phyloP scores from a whole-genome alignment of 345 rosid species.

The Passiflora organensis region DNA sequence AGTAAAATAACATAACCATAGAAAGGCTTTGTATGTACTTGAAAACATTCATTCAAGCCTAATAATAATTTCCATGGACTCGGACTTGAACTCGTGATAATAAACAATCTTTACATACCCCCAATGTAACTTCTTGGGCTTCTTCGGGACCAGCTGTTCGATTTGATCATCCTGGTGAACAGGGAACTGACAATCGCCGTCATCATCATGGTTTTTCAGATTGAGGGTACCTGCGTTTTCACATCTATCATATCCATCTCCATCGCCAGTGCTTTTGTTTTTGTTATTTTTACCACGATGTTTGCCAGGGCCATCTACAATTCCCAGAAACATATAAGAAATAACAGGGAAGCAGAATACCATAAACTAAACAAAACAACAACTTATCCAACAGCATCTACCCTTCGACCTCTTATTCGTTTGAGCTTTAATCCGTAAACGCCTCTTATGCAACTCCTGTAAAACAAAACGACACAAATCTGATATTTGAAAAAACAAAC shows the following conservation, averaged over 20 bases:
- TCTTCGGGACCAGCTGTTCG: slow-evolving; percentile 19
- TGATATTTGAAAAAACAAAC: not conserved
- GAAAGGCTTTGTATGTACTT: too few relatives aligned
- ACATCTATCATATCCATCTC: slow-evolving; percentile 4
- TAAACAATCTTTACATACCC: too few relatives aligned
- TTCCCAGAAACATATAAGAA: slow-evolving; percentile 8
- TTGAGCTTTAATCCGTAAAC: slow-evolving; percentile 57
- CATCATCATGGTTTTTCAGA: slow-evolving; percentile 13
- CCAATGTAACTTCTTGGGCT: slow-evolving; percentile 60
- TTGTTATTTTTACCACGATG: slow-evolving; percentile 12
- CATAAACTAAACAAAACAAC: not conserved
- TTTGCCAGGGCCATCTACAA: slow-evolving; percentile 17
- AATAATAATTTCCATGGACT: too few relatives aligned
- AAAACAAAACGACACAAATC: not conserved
- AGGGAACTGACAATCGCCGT: slow-evolving; percentile 10
- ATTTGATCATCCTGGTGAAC: slow-evolving; percentile 12
- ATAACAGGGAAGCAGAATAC: not conserved
- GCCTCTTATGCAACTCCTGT: slow-evolving; percentile 71
- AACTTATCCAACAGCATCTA: not conserved
- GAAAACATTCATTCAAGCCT: too few relatives aligned
- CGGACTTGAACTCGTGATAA: too few relatives aligned
- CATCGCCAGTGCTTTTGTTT: slow-evolving; percentile 12
- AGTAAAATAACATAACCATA: too few relatives aligned
- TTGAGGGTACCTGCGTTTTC: slow-evolving; percentile 19
- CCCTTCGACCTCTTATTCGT: slow-evolving; percentile 44